Evolutionary conservation across 2,329 filamentous ascomycete species (phyloP).

Genomic region (Calonectria multiphialidica): DNA sequence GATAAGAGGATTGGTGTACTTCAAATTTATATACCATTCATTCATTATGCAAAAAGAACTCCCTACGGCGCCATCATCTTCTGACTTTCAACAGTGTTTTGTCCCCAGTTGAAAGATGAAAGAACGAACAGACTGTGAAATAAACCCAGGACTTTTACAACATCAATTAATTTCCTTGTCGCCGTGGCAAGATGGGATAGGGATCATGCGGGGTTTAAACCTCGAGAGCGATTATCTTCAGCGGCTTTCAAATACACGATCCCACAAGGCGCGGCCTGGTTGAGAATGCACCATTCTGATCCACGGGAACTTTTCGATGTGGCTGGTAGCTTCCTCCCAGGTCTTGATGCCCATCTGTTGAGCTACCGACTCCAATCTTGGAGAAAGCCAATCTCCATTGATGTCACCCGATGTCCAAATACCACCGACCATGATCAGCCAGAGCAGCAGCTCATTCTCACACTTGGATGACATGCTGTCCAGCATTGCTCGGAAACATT

Average conservation of each 20-base stretch:
- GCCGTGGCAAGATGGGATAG: no score
- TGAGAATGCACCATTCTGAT: conserved; percentile 20
- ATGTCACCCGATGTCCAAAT: conserved; percentile 22
- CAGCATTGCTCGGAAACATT: neutral
- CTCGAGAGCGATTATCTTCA: no score
- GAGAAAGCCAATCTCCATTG: conserved; percentile 6
- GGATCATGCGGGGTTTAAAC: no score
- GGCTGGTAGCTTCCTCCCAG: conserved; percentile 19
- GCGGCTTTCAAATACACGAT: conserved; percentile 28
- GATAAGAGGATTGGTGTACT: neutral
- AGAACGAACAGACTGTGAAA: no score
- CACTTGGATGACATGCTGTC: neutral
- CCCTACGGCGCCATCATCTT: no score
- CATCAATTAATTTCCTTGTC: no score
- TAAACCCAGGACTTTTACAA: no score
- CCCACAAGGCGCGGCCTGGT: conserved; percentile 22
- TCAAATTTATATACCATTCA: neutral
- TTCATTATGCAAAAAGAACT: neutral
- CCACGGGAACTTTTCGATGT: conserved; percentile 26
- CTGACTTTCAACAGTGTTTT: no score
- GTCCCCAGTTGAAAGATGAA: no score
- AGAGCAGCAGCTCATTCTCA: conserved; percentile 16
- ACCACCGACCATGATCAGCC: conserved; percentile 22
- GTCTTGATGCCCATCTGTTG: neutral
- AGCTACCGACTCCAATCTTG: neutral